phyloP scores from a whole-genome alignment of 371 early-diverging fungal genomes.

The Rhizopus arrhizus region DNA sequence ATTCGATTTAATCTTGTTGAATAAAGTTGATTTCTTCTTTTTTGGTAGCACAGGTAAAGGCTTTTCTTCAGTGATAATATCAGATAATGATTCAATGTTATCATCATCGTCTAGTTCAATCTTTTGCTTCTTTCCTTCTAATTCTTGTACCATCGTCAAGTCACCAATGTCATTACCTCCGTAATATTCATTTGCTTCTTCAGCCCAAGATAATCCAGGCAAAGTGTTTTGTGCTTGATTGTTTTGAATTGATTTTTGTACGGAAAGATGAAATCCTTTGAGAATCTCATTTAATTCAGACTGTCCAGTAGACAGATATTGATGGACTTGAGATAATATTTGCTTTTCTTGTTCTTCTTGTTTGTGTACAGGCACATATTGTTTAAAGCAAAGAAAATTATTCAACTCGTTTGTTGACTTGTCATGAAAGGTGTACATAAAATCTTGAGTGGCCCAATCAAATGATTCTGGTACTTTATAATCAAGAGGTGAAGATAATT shows the following conservation, averaged over 20 bases:
- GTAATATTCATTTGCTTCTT: conserved; percentile 25
- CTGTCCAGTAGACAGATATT: conserved; percentile 12
- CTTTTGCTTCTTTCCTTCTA: background rate
- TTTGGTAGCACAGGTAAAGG: background rate
- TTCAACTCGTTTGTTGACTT: conserved; percentile 25
- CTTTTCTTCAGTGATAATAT: no score
- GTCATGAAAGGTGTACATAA: conserved; percentile 32
- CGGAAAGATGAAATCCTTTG: conserved; percentile 17
- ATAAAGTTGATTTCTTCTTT: background rate
- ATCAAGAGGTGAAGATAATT: conserved; percentile 35
- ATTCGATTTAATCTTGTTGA: background rate
- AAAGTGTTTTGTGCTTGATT: conserved; percentile 12
- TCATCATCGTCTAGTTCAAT: no score
- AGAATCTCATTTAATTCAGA: conserved; percentile 28
- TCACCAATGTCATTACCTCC: conserved; percentile 18
- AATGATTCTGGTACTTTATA: conserved; percentile 41
- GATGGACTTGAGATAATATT: background rate
- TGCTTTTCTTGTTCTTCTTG: background rate
- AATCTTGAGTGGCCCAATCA: conserved; percentile 47
- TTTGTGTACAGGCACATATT: conserved; percentile 21
- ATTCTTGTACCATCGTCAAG: conserved; percentile 15
- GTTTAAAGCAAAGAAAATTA: conserved; percentile 20
- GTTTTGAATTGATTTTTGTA: conserved; percentile 27
- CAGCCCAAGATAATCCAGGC: conserved; percentile 28
- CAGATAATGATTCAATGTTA: no score